Conservation (phyloP, 805 yeast genomes). For the Saccharomyces paradoxus region DNA sequence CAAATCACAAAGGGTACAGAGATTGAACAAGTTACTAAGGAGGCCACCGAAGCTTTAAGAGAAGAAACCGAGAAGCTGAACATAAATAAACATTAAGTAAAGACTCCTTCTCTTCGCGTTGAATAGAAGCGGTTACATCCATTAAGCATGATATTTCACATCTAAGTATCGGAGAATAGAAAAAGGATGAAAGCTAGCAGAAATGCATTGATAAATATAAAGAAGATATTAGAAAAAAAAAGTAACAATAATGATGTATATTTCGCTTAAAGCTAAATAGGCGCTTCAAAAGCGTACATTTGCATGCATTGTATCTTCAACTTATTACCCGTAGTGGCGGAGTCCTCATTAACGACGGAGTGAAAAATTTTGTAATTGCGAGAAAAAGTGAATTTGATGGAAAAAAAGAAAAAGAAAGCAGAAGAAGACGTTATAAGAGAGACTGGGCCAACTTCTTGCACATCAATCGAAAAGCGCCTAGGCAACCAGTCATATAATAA, state of each 20-base stretch:
- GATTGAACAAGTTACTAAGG: constrained; percentile 41
- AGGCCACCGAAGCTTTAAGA: constrained; percentile 35
- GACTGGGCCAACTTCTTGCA: background rate
- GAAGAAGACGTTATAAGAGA: background rate
- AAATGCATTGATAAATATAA: background rate
- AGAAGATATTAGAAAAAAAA: background rate
- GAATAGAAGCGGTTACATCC: background rate
- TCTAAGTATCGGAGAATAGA: background rate
- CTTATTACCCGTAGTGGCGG: background rate
- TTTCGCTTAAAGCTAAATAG: background rate
- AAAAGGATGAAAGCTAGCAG: background rate
- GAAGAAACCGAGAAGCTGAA: constrained; percentile 25
- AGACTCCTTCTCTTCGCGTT: background rate
- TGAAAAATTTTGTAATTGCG: background rate
- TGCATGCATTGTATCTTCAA: background rate
- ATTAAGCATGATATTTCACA: background rate
- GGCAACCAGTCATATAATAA: background rate
- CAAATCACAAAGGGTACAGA: constrained; percentile 44
- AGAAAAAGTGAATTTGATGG: background rate
- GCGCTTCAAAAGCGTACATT: background rate
- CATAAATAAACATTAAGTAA: constrained; percentile 22
- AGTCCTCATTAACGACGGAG: constrained; percentile 1
- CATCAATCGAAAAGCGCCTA: background rate
- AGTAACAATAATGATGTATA: background rate
- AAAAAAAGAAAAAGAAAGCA: background rate